Evolutionary conservation across 257 asterid genomes (phyloP).

Genomic region (Solanum sparsipilum): DNA sequence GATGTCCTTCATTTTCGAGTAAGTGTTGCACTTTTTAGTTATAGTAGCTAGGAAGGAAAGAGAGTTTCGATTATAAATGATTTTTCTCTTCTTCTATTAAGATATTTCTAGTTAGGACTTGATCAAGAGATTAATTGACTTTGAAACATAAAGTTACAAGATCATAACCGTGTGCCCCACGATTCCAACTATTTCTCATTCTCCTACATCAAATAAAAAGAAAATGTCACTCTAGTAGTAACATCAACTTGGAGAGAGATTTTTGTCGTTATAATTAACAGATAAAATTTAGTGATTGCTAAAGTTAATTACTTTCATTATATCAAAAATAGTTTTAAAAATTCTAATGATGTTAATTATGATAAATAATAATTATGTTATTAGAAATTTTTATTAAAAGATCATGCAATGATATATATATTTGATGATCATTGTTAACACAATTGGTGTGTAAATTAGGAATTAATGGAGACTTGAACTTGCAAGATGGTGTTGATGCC

Average conservation of each 20-base stretch:
- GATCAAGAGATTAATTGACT: no score
- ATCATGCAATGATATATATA: no score
- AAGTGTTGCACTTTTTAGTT: background rate
- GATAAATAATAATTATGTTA: no score
- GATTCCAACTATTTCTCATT: background rate
- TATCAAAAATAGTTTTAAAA: background rate
- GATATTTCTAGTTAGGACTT: background rate
- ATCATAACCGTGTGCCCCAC: background rate
- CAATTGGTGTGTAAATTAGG: conserved; percentile 21
- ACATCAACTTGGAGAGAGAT: background rate
- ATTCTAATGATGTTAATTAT: background rate
- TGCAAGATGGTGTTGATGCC: conserved; percentile 74
- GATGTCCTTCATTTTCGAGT: background rate
- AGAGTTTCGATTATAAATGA: background rate
- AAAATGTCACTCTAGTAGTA: background rate
- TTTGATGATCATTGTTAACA: background rate
- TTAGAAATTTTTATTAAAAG: no score
- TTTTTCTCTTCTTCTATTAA: no score
- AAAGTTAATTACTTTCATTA: background rate
- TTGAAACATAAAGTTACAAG: no score
- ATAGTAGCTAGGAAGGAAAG: background rate
- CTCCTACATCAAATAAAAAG: background rate
- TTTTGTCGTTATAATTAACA: background rate
- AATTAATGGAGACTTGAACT: conserved; percentile 50
- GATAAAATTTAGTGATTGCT: background rate